Conservation (phyloP, 495 filamentous ascomycete genomes). For the Hyaloscypha hepaticicola region DNA sequence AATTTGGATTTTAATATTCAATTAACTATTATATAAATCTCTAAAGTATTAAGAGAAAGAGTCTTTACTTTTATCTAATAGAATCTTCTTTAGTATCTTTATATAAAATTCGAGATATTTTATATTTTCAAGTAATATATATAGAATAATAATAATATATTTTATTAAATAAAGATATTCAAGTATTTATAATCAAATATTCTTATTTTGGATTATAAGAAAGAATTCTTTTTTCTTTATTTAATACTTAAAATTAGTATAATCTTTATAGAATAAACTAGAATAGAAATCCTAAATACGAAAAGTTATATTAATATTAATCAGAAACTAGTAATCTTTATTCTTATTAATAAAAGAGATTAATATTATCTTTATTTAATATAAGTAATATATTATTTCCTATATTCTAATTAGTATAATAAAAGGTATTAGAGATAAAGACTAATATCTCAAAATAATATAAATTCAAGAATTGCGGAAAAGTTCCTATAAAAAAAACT, state of each 20-base stretch:
- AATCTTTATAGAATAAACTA: background rate
- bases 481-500: background rate
- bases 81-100: conserved; percentile 32
- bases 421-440: background rate
- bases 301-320: conserved; percentile 1
- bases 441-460: background rate
- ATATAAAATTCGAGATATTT: conserved; percentile 35
- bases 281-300: background rate
- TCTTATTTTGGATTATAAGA: background rate
- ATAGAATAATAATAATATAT: conserved; percentile 32
- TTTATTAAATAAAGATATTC: conserved; percentile 15
- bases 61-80: conserved; percentile 27
- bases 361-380: conserved; percentile 1
- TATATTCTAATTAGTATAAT: background rate
- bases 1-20: conserved; percentile 4
- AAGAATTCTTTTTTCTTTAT: background rate
- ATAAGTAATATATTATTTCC: background rate
- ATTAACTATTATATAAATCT: conserved; percentile 20
- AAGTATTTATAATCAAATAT: conserved; percentile 1
- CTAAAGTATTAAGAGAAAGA: conserved; percentile 26
- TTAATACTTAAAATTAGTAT: background rate
- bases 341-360: conserved; percentile 12
- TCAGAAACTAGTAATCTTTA: background rate
- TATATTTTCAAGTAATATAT: conserved; percentile 34
- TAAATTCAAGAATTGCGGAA: background rate